These are phyloP conservation scores for Aspergillus panamensis DNA, from an alignment of 495 filamentous ascomycete genomes.

Conservation along the genomic window DNA sequence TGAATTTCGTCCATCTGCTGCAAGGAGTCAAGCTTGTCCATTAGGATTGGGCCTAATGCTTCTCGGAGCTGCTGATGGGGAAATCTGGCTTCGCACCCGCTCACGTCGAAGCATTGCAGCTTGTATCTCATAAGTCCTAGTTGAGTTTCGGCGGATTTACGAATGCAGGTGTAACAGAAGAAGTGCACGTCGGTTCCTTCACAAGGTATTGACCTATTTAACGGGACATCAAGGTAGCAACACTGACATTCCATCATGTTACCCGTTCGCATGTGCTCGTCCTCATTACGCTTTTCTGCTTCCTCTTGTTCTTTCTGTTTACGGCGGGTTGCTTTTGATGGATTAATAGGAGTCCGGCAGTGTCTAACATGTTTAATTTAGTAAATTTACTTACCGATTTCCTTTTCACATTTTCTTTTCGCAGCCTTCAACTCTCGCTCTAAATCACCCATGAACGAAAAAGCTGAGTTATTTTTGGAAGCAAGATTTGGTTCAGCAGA, in stretches of 20 bases:
- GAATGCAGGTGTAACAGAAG: constrained; percentile 68
- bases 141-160: constrained; percentile 57
- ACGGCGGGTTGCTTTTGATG: constrained; percentile 6
- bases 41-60: constrained; percentile 55
- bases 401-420: constrained; percentile 18
- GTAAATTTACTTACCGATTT: constrained; percentile 10
- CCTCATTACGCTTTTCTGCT: constrained; percentile 38
- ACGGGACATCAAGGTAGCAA: constrained; percentile 63
- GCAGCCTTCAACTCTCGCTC: constrained; percentile 34
- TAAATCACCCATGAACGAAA: constrained; percentile 8
- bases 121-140: constrained; percentile 63
- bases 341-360: neutral
- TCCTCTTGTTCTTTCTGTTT: constrained; percentile 44
- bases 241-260: constrained; percentile 61
- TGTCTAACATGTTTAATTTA: neutral
- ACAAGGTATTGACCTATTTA: constrained; percentile 67
- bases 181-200: constrained; percentile 53
- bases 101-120: constrained; percentile 52
- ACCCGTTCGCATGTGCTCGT: constrained; percentile 37
- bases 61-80: constrained; percentile 43
- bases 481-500: neutral
- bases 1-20: constrained; percentile 67
- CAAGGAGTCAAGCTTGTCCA: constrained; percentile 60
- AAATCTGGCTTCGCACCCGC: constrained; percentile 51
- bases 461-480: neutral